Evolutionary conservation across 106 monocot species (phyloP), one percentile per base, ranked within the genome.

Genomic region (Posidonia australis): DNA sequence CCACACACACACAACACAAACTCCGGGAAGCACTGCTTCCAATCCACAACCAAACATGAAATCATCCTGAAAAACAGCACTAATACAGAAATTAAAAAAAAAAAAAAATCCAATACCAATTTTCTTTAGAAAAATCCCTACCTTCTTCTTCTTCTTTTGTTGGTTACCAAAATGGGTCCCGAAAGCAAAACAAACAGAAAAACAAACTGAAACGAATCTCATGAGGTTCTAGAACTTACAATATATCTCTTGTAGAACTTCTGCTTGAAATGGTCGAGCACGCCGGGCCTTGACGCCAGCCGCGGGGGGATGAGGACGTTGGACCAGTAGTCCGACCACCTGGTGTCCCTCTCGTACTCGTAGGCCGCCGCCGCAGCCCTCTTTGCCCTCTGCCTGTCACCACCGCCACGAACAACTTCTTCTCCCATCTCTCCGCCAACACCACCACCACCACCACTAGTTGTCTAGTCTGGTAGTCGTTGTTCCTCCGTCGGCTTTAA

Each of bases 261-360:
- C 78, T 80, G 90, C 81, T 98, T 98, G 87, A 67, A 98, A 79
- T 98, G 91, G 49, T 82, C 84, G 58, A 82, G 67, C 62, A 98
- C 90, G 62, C 83, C 90, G 66, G 87, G 70, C 69, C 87, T 70
- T 36, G 85, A 71, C 53, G 85, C 84, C 87, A 79, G 74, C 69
- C 81, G 71, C 1, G 85, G 83, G 16, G 96, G 96, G 54, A 91
- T 72, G 61, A 87, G 76, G 68, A 98, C 62, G 71, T 98, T 98
- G 77, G 70, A 76, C 96, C 96, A 98, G 82, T 91, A 98, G 10
- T 91, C 90, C 43, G 80, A 60, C 96, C 96, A 98, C 24, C 90
- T 67, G 0, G 87, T 77, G 47, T 98, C 96, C 46, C 65, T 64
- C 20, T 91, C 96, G 81, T 91, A 98, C 56, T 98, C 85, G 76